Evolutionary conservation across 306 rosid species (phyloP), one percentile per base, ranked within the genome.

Genomic region (Quercus wislizeni): DNA sequence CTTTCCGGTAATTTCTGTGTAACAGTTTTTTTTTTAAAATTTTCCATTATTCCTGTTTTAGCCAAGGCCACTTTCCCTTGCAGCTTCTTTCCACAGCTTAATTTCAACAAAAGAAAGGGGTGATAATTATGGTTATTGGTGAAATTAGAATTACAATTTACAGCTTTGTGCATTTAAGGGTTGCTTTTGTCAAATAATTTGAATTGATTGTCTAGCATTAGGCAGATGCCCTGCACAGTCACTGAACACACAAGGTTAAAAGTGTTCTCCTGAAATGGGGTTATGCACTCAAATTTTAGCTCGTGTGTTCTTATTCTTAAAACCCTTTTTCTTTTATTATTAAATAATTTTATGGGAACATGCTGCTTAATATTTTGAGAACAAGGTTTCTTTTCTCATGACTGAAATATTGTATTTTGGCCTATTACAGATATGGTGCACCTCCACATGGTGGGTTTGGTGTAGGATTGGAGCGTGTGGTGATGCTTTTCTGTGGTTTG

Each of bases 401-500:
- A 25, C 75, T 68, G 57, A 76, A 38, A 1, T 75, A 35, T 63
- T 65, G 55, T 33, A 6, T 69, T 74, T 51, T 81, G 80, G 81
- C 43, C 52, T 62, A 43, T 77, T 74, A 4, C 93, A 96, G 99
- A 83, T 96, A 93, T 62, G 99, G 99, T 35, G 94, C 90, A 72
- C 94, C 97, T 23, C 92, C 90, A 2, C 99, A 96, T 11, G 99
- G 98, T 54, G 99, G 99, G 19, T 93, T 96, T 64, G 99, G 99
- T 27, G 98, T 87, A 28, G 99, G 99, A 31, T 84, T 93, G 86
- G 99, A 96, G 85, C 96, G 99, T 1, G 99, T 93, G 1, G 97
- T 91, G 62, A 94, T 94, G 98, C 98, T 94, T 28, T 94, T 89
- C 76, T 92, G 92, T 12, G 98, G 98, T 23, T 73, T 94, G 83